phyloP scores from a whole-genome alignment of 1,284 basidiomycete species.

The Sanguinoderma infundibulare region DNA sequence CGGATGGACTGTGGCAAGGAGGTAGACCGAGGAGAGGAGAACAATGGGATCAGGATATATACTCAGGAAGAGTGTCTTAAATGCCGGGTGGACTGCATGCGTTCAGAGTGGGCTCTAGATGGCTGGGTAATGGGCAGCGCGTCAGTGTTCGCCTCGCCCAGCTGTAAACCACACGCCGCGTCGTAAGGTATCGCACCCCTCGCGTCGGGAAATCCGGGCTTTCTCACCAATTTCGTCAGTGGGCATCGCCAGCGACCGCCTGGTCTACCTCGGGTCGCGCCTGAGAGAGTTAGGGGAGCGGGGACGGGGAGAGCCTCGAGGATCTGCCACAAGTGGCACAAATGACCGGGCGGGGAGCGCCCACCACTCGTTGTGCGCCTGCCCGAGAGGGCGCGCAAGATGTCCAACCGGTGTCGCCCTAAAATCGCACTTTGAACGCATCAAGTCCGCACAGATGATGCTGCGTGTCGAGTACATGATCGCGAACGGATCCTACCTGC shows the following conservation, averaged over 20 bases:
- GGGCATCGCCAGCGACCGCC: neutral
- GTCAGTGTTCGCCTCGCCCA: neutral
- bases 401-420: neutral
- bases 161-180: neutral
- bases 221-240: neutral
- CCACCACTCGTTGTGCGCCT: conserved; percentile 1
- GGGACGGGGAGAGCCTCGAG: conserved; percentile 1
- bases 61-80: neutral
- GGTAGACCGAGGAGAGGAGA: neutral
- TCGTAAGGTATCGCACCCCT: neutral
- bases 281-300: neutral
- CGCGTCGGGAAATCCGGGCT: neutral
- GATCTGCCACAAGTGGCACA: neutral
- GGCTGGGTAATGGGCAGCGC: neutral
- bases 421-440: neutral
- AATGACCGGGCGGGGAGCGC: neutral
- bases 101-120: neutral
- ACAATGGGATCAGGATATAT: neutral
- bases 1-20: neutral
- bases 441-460: neutral
- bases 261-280: neutral
- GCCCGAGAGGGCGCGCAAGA: neutral
- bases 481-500: neutral
- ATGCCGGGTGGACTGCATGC: neutral
- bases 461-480: neutral